Conservation (phyloP, 352 stramenopile species). For the Globisporangium barbulae region DNA sequence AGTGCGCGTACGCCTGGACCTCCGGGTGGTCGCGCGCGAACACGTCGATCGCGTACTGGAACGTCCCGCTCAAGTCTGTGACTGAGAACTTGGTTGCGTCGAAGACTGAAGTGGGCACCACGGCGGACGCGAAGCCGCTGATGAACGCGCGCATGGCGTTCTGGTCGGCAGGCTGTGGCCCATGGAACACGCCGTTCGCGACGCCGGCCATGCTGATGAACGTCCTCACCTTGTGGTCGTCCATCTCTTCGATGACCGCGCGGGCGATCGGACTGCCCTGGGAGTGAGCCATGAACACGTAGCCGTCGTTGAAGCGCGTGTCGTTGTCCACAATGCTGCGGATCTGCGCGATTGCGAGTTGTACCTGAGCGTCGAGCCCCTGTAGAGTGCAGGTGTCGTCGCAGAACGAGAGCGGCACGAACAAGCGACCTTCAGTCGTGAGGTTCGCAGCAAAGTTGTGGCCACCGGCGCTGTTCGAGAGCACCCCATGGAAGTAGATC, state of each 20-base stretch:
- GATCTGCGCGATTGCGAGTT: slow-evolving; percentile 36
- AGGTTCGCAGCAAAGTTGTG: neutral
- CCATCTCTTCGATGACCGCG: slow-evolving; percentile 48
- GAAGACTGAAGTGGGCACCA: slow-evolving; percentile 8
- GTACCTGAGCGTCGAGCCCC: slow-evolving; percentile 30
- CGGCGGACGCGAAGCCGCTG: neutral
- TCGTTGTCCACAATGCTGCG: slow-evolving; percentile 21
- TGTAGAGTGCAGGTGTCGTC: slow-evolving; percentile 25
- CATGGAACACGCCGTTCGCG: slow-evolving; percentile 48
- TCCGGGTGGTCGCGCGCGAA: slow-evolving; percentile 15
- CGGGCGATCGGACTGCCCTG: slow-evolving; percentile 43
- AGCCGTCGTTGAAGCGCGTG: slow-evolving; percentile 26
- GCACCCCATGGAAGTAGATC: slow-evolving; percentile 7
- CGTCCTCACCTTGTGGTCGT: slow-evolving; percentile 48
- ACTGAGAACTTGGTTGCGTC: slow-evolving; percentile 17
- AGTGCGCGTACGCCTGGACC: slow-evolving; percentile 18
- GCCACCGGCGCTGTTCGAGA: neutral
- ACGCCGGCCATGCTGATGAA: slow-evolving; percentile 41
- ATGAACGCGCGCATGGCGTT: too few species aligned
- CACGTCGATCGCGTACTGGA: slow-evolving; percentile 32
- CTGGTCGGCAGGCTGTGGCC: slow-evolving; percentile 26
- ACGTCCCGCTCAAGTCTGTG: slow-evolving; percentile 21
- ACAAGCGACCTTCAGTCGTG: slow-evolving; percentile 20
- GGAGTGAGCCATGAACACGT: slow-evolving; percentile 48
- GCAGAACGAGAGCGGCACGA: slow-evolving; percentile 39